Evolutionary conservation across 139 green algal species (phyloP).

Genomic region (Closterium sp.): DNA sequence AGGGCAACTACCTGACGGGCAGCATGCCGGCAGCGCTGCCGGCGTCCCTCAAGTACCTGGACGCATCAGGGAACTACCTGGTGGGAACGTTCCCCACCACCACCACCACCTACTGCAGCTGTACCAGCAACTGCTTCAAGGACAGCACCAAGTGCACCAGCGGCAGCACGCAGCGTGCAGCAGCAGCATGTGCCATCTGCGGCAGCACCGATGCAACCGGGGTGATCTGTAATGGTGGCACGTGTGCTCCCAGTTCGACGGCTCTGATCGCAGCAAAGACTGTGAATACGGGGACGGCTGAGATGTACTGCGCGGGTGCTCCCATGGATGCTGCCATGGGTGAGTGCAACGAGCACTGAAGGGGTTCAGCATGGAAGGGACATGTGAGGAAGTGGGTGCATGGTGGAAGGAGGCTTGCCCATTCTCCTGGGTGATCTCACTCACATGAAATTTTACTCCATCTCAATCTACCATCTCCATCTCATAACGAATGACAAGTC

Average conservation of each 20-base stretch:
- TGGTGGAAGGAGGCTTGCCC: too few species aligned
- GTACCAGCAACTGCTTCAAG: not conserved
- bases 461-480: too few species aligned
- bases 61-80: not conserved
- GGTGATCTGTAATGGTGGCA: not conserved
- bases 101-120: not conserved
- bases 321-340: not conserved
- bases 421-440: too few species aligned
- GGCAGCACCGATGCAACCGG: not conserved
- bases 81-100: not conserved
- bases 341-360: not conserved
- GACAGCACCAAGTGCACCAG: not conserved
- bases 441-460: too few species aligned
- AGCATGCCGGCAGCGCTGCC: not conserved
- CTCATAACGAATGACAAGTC: too few species aligned
- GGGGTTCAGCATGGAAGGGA: too few species aligned
- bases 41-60: not conserved
- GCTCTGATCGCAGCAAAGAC: not conserved
- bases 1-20: not conserved
- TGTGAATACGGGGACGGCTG: not conserved
- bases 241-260: not conserved
- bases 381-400: too few species aligned
- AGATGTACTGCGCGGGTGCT: not conserved
- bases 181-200: not conserved
- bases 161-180: not conserved